phyloP scores from a whole-genome alignment of 371 early-diverging fungal species.

The Mucor circinelloides region DNA sequence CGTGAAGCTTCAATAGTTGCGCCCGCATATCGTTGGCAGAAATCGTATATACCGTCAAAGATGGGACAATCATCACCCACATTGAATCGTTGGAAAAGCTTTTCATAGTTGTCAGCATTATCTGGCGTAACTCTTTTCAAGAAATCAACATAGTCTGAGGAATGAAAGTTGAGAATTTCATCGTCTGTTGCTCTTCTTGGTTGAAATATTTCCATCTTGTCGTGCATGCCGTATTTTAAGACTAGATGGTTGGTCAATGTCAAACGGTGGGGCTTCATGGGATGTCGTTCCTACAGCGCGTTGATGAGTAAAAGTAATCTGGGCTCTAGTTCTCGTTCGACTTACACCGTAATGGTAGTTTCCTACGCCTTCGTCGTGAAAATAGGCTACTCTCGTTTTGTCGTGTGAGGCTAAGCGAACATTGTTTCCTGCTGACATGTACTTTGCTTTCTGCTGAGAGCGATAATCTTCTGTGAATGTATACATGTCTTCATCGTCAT shows the following conservation, averaged over 20 bases:
- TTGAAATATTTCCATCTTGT: conserved; percentile 85
- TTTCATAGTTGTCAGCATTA: conserved; percentile 72
- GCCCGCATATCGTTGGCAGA: conserved; percentile 88
- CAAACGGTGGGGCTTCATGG: conserved; percentile 97
- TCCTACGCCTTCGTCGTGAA: conserved; percentile 85
- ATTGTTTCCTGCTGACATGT: conserved; percentile 28
- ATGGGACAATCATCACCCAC: conserved; percentile 98
- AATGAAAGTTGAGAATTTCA: conserved; percentile 96
- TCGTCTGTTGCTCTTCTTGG: conserved; percentile 95
- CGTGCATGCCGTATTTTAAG: conserved; percentile 82
- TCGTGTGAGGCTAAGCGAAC: conserved; percentile 50
- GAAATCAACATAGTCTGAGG: conserved; percentile 97
- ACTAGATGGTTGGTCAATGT: conserved; percentile 92
- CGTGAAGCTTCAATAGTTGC: conserved; percentile 88
- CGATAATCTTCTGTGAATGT: conserved; percentile 48
- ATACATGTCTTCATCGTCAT: conserved; percentile 33
- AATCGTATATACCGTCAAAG: conserved; percentile 97
- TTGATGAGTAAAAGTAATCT: neutral
- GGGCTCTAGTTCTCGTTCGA: neutral
- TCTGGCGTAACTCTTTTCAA: conserved; percentile 94
- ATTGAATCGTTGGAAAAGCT: conserved; percentile 78
- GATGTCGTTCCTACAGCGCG: conserved; percentile 78
- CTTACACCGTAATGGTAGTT: conserved; percentile 89
- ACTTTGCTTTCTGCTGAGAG: conserved; percentile 40
- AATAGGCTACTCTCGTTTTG: conserved; percentile 80